These are phyloP conservation scores for Trichophyton equinum DNA, from an alignment of 2,329 filamentous ascomycete genomes.

Conservation along the genomic window DNA sequence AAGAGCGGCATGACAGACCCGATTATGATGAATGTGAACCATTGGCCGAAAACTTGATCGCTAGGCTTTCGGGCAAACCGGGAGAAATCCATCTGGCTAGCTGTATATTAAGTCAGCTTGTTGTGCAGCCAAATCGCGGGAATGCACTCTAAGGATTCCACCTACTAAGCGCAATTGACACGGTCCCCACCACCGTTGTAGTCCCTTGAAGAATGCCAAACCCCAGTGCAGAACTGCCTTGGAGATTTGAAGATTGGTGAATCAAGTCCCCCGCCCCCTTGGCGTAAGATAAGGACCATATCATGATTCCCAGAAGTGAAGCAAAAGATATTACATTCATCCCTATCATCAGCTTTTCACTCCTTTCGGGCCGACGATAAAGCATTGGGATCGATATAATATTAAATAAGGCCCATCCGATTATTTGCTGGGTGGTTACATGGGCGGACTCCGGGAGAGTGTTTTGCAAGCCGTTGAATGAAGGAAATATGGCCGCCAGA, in stretches of 20 bases:
- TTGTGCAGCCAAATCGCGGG: not conserved
- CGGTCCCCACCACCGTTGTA: constrained; percentile 33
- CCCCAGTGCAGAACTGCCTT: constrained; percentile 15
- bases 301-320: constrained; percentile 9
- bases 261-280: constrained; percentile 6
- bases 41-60: constrained; percentile 33
- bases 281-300: constrained; percentile 9
- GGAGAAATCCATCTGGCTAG: constrained; percentile 36
- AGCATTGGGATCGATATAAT: constrained; percentile 32
- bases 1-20: not conserved
- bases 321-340: constrained; percentile 5
- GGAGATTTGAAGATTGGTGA: constrained; percentile 2
- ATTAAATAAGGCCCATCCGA: constrained; percentile 27
- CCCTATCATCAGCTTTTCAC: constrained; percentile 5
- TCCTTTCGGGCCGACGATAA: constrained; percentile 30
- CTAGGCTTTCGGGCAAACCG: constrained; percentile 31
- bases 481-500: constrained; percentile 16
- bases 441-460: constrained; percentile 22
- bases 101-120: not conserved
- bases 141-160: not conserved
- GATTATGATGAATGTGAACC: constrained; percentile 15
- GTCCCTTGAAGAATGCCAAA: constrained; percentile 31
- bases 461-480: constrained; percentile 24
- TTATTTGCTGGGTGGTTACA: constrained; percentile 26
- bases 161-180: constrained; percentile 32